phyloP scores from a whole-genome alignment of 2,329 filamentous ascomycete species.

The Colletotrichum costaricense region DNA sequence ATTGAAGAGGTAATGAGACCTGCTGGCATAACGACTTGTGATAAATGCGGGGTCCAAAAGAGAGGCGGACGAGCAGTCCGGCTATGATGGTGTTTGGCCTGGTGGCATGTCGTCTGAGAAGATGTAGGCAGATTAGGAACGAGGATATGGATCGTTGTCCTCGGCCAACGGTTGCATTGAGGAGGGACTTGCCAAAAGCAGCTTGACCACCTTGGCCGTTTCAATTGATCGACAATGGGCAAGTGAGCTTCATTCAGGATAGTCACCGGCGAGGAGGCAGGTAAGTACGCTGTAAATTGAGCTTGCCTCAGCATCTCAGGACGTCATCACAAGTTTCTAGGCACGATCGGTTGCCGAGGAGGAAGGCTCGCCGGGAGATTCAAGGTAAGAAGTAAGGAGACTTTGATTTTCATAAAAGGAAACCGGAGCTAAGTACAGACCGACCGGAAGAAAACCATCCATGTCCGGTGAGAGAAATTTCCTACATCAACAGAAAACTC shows the following conservation, averaged over 20 bases:
- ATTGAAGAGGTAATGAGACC: not conserved
- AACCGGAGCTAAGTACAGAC: conserved; percentile 33
- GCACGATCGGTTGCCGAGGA: not conserved
- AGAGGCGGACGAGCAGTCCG: conserved; percentile 19
- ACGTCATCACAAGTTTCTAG: not conserved
- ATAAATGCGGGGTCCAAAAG: conserved; percentile 11
- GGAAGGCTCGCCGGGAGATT: not conserved
- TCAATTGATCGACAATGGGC: too few relatives aligned
- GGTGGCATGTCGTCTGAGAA: not conserved
- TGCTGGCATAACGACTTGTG: conserved; percentile 16
- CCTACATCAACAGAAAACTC: conserved; percentile 41
- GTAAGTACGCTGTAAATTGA: not conserved
- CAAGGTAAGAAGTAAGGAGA: conserved; percentile 20
- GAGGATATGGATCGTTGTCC: not conserved
- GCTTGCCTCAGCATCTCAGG: not conserved
- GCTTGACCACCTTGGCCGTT: not conserved
- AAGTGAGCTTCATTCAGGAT: not conserved
- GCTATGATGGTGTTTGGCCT: conserved; percentile 8
- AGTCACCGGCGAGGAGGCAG: not conserved
- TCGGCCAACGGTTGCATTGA: not conserved
- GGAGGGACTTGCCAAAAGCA: not conserved
- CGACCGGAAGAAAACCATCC: conserved; percentile 35
- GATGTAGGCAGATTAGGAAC: not conserved
- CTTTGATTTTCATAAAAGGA: conserved; percentile 17
- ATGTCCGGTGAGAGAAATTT: conserved; percentile 22